Base-by-base conservation (phyloP, 2,329 filamentous ascomycete genomes). In the Claviceps pusilla region DNA sequence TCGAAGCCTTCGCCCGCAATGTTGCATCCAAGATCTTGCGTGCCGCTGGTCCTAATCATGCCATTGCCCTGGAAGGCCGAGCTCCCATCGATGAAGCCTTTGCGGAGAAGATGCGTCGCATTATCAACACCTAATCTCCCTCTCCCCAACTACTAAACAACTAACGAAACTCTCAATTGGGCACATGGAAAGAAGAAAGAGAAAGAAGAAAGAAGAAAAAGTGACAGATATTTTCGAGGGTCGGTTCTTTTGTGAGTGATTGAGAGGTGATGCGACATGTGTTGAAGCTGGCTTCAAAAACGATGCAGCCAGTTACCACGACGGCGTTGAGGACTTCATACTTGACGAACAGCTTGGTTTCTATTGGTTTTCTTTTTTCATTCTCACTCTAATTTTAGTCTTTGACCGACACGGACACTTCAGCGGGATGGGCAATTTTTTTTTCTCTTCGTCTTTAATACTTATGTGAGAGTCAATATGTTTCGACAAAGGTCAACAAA, bases 121-220 rank as follows among this genome's bases (percentile, higher is more conserved):
- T 63, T 37, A 51, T 59, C 7, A 54, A 57, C 24, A 57, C 60
- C 28, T 59, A 59, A 35, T 50, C 65, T 33, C 61, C 64, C 45
- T 39, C 63, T 3, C 63, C 66, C 4, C 58, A 61, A 55, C 55
- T 63, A 56, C 53, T 51, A 31, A 61, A 56, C 35, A 50, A 53
- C 41, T 51, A 41, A 41, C 16, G 9, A n/a, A 16, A 0, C 24
- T n/a, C 6, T 31, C 7, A 4, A 19, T 31, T 3, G 37, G 42
- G 37, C 37, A 42, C 14, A 12, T 16, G 19, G 9, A 24, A 24
- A 24, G 24, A 24, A 24, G 24, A 24, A 24, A 24, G 24, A 24
- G 24, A 24, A 24, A 24, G 24, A 24, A 24, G 24, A 24, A 24
- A 2, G 7, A 28, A 12, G 37, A 31, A 10, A 29, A 33, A 47